Conservation (phyloP, 2,329 filamentous ascomycete genomes). For the Lachnellula hyalina region DNA sequence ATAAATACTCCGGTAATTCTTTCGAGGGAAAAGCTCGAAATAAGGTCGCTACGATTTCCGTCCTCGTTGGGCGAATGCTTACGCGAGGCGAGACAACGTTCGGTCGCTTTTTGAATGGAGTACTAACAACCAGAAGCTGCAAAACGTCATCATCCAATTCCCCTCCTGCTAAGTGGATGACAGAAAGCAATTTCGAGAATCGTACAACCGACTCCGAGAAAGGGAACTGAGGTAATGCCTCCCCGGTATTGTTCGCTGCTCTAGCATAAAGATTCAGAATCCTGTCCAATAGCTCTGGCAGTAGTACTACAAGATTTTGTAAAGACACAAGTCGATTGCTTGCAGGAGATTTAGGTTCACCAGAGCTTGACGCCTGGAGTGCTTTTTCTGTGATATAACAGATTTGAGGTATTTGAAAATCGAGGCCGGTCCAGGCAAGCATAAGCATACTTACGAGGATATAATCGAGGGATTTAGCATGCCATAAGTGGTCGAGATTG, state of each 20-base stretch:
- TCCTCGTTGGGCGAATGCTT: constrained; percentile 50
- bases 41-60: constrained; percentile 58
- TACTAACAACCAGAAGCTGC: constrained; percentile 61
- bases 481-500: constrained; percentile 91
- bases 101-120: constrained; percentile 45
- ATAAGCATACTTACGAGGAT: constrained; percentile 78
- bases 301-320: constrained; percentile 48
- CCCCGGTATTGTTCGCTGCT: constrained; percentile 54
- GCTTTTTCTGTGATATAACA: constrained; percentile 36
- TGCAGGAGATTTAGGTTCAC: constrained; percentile 29
- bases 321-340: constrained; percentile 34
- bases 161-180: constrained; percentile 61
- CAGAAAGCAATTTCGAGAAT: constrained; percentile 64
- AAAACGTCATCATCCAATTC: constrained; percentile 55
- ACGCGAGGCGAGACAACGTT: constrained; percentile 47
- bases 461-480: constrained; percentile 88
- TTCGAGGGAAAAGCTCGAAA: constrained; percentile 67
- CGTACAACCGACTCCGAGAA: constrained; percentile 70
- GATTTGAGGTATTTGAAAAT: constrained; percentile 68
- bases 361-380: constrained; percentile 12
- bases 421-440: constrained; percentile 75
- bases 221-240: constrained; percentile 65
- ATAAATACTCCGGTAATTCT: constrained; percentile 50
- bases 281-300: constrained; percentile 71
- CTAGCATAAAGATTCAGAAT: constrained; percentile 70